phyloP scores from a whole-genome alignment of 2,329 filamentous ascomycete genomes.

The Dryadomyces quercus-mongolicae region DNA sequence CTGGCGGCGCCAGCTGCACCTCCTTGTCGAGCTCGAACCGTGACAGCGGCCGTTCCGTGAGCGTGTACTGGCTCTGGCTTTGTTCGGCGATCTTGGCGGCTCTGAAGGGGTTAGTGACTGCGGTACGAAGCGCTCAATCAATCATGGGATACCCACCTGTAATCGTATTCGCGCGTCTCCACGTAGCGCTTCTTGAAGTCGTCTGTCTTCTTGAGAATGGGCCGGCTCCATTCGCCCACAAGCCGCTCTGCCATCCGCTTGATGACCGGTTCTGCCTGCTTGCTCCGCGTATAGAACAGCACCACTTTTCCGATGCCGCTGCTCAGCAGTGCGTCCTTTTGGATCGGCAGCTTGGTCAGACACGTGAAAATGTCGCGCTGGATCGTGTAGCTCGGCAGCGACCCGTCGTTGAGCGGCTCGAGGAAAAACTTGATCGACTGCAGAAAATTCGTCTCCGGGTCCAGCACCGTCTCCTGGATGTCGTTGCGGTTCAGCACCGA shows the following conservation, averaged over 20 bases:
- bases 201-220: constrained; percentile 85
- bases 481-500: constrained; percentile 82
- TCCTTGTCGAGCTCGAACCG: constrained; percentile 40
- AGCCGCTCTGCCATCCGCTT: constrained; percentile 88
- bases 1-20: constrained; percentile 43
- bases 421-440: constrained; percentile 96
- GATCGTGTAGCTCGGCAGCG: constrained; percentile 91
- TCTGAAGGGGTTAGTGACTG: constrained; percentile 21
- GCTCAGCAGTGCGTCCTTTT: constrained; percentile 79
- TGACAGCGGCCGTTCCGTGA: constrained; percentile 34
- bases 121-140: too few relatives aligned
- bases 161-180: constrained; percentile 51
- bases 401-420: constrained; percentile 87
- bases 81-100: constrained; percentile 40
- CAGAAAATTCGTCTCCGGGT: constrained; percentile 89
- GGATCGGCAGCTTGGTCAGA: constrained; percentile 69
- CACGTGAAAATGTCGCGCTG: constrained; percentile 87
- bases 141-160: constrained; percentile 44
- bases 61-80: constrained; percentile 29
- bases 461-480: constrained; percentile 71
- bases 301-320: constrained; percentile 94
- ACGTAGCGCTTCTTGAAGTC: constrained; percentile 80
- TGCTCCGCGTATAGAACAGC: constrained; percentile 93
- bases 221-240: constrained; percentile 90
- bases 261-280: constrained; percentile 75